Evolutionary conservation across 2,329 filamentous ascomycete species (phyloP).

Genomic region (Alternaria brassicicola): DNA sequence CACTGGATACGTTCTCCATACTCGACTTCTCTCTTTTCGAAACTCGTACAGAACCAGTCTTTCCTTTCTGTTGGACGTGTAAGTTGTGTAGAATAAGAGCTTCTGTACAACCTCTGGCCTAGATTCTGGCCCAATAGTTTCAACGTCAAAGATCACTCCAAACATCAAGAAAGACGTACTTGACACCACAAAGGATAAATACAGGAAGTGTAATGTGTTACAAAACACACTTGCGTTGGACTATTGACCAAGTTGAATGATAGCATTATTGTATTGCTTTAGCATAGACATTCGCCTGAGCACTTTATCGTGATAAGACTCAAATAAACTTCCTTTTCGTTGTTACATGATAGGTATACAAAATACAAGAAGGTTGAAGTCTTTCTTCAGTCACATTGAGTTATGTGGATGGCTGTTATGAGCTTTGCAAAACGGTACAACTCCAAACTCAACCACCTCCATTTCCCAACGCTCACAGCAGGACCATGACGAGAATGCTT

Average conservation of each 20-base stretch:
- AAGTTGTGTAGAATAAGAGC: not conserved
- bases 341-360: fast-evolving
- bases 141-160: fast-evolving
- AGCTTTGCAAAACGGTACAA: not conserved
- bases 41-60: too few species aligned
- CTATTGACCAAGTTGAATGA: not conserved
- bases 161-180: too few species aligned
- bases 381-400: too few species aligned
- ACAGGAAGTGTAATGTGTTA: too few species aligned
- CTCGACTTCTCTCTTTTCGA: fast-evolving
- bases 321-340: fast-evolving
- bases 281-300: not conserved
- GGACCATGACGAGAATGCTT: too few species aligned
- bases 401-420: not conserved
- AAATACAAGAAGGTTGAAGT: not conserved
- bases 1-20: not conserved
- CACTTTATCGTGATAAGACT: not conserved
- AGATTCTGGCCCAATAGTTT: not conserved
- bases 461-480: not conserved
- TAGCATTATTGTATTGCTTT: too few species aligned
- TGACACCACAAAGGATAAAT: too few species aligned
- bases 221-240: not conserved
- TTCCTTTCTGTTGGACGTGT: not conserved
- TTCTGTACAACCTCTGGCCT: too few species aligned
- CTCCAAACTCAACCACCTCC: fast-evolving